Evolutionary conservation across 441 rosid genomes (phyloP).

Genomic region (Populus tomentosa): DNA sequence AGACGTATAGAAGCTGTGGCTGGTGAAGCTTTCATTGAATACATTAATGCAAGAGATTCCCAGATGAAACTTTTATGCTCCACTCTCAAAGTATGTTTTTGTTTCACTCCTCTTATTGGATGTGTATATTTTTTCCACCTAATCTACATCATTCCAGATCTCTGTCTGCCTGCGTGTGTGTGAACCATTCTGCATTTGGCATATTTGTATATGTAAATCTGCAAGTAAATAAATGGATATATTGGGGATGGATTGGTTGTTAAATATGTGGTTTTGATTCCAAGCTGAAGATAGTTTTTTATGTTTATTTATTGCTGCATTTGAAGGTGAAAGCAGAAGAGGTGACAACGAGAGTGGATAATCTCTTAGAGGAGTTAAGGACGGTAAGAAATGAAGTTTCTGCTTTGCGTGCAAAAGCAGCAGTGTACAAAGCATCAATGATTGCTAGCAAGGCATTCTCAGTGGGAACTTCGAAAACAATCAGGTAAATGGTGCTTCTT

Average conservation of each 20-base stretch:
- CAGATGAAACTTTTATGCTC: slow-evolving; percentile 73
- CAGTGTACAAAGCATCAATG: slow-evolving; percentile 67
- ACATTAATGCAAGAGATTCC: slow-evolving; percentile 68
- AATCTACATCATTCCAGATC: slow-evolving; percentile 1
- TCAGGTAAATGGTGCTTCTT: slow-evolving; percentile 37
- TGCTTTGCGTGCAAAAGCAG: slow-evolving; percentile 65
- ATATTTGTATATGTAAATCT: background rate
- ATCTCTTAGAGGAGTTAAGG: slow-evolving; percentile 71
- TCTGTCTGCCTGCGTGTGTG: background rate
- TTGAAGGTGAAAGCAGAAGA: slow-evolving; percentile 91
- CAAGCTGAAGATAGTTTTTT: background rate
- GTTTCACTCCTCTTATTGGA: background rate
- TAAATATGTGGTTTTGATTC: background rate
- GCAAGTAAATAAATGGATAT: background rate
- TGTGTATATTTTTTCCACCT: background rate
- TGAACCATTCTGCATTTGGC: background rate
- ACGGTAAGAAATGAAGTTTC: slow-evolving; percentile 61
- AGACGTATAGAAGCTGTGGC: slow-evolving; percentile 97
- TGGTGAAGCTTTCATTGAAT: slow-evolving; percentile 86
- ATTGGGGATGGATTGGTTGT: background rate
- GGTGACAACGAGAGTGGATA: slow-evolving; percentile 70
- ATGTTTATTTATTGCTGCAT: slow-evolving; percentile 8
- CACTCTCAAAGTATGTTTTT: slow-evolving; percentile 63
- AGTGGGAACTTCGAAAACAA: slow-evolving; percentile 52
- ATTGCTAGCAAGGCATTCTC: slow-evolving; percentile 57